Evolutionary conservation across 148 eudicot genomes (phyloP), one percentile per base, ranked within the genome.

Genomic region (Rhododendron henanense): DNA sequence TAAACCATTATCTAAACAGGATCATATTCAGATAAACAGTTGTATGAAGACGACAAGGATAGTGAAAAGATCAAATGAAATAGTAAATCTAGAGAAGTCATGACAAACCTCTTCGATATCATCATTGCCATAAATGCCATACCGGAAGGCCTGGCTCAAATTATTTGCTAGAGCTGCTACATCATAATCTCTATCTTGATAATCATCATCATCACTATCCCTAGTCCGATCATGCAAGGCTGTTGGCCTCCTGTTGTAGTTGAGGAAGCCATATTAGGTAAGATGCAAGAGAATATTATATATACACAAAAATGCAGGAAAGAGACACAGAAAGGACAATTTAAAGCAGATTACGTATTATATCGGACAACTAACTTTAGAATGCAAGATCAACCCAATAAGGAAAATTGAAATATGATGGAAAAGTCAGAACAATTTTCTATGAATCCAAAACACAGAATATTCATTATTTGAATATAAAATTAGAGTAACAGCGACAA

Each of bases 171-270:
- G 85, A 85, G 99, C 98, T 21, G 98, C 98, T 88, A 96, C 96
- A 88, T 96, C 99, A 90, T 95, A 96, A 87, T 96, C 99, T 84
- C 99, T 92, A 88, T 96, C 99, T 87, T 96, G 99, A 87, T 95
- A 96, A 91, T 96, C 99, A 87, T 96, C 99, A 73, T 94, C 98
- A 81, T 94, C 99, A 79, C 99, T 94, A 87, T 96, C 97, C 90
- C 98, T 90, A 77, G 87, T 88, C 35, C 94, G 94, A 65, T 96
- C 97, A 51, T 93, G 99, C 41, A 94, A 87, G 41, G 95, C 89
- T 75, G 97, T 93, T 57, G 99, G 99, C 86, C 99, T 93, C 98
- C 99, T 96, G 92, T 89, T 86, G 76, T 83, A 84, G 25, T 51
- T 13, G 37, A 47, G 45, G 79, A 53, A 77, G 19, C 44, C 78